Percentiles rank a stretch among this genome's conserved stretches.
Evolutionary conservation across 225 moss, liverwort and hornwort species (phyloP).

Genomic region (Pleurozium schreberi): DNA sequence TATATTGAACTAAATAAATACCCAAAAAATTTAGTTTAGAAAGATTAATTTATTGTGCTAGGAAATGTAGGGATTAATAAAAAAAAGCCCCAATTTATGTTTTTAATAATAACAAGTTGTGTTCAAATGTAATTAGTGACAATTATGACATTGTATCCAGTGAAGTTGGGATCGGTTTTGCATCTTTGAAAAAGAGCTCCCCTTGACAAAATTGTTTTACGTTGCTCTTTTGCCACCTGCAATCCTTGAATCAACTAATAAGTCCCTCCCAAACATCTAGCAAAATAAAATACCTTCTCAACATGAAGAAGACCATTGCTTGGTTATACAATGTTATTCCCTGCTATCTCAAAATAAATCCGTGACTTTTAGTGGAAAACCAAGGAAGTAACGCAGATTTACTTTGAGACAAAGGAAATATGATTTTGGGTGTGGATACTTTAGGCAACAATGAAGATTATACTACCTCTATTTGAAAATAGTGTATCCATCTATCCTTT

Average conservation of each 20-base stretch:
- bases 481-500: no score
- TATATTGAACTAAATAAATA: not conserved
- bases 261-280: not conserved
- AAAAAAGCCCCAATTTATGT: not conserved
- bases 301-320: not conserved
- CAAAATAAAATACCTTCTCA: not conserved
- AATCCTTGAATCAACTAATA: not conserved
- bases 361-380: no score
- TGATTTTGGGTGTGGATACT: no score
- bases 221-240: accelerated
- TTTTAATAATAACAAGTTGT: not conserved
- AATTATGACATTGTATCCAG: not conserved
- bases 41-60: not conserved
- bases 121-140: not conserved
- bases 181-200: accelerated
- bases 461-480: no score
- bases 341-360: no score
- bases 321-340: not conserved
- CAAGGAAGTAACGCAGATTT: no score
- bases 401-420: no score
- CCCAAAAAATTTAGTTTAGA: not conserved
- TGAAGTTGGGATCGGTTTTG: not conserved
- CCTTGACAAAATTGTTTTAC: not conserved
- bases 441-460: no score
- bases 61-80: not conserved